A percentile compares a stretch with the other conserved stretches of the same genome.
Conservation (phyloP, 257 asterid species). For the Ilex aquifolium region DNA sequence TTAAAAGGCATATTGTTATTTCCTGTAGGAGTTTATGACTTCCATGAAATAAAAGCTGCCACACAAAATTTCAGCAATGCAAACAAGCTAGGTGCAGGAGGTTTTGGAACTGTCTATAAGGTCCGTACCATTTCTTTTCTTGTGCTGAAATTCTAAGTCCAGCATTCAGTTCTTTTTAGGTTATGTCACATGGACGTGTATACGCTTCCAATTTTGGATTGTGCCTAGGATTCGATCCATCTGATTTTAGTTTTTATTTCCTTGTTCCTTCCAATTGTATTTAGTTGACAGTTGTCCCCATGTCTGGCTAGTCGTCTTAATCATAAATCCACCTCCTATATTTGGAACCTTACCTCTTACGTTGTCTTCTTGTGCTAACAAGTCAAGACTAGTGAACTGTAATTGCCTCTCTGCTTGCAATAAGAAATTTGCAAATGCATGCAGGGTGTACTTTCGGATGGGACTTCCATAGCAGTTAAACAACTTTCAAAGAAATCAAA, state of each 20-base stretch:
- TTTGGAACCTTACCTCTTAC: background rate
- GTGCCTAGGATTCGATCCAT: too few species aligned
- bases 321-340: too few species aligned
- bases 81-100: slow-evolving; percentile 43
- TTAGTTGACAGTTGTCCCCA: background rate
- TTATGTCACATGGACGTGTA: too few species aligned
- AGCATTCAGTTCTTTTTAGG: background rate
- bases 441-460: slow-evolving; percentile 35
- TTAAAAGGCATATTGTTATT: slow-evolving; percentile 27
- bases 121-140: background rate
- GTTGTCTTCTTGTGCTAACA: too few species aligned
- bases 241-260: too few species aligned
- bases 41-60: slow-evolving; percentile 36
- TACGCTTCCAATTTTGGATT: too few species aligned
- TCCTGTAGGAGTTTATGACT: slow-evolving; percentile 33
- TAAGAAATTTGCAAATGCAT: background rate
- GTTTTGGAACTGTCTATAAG: slow-evolving; percentile 45
- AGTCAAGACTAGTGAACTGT: too few species aligned
- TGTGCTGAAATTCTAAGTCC: too few species aligned
- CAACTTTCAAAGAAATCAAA: slow-evolving; percentile 40
- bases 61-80: slow-evolving; percentile 33
- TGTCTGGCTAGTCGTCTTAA: too few species aligned
- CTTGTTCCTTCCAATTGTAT: too few species aligned
- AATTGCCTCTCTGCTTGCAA: too few species aligned
- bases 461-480: slow-evolving; percentile 34